Evolutionary conservation across 2,329 filamentous ascomycete species (phyloP).

Genomic region (Myriangium duriaei): DNA sequence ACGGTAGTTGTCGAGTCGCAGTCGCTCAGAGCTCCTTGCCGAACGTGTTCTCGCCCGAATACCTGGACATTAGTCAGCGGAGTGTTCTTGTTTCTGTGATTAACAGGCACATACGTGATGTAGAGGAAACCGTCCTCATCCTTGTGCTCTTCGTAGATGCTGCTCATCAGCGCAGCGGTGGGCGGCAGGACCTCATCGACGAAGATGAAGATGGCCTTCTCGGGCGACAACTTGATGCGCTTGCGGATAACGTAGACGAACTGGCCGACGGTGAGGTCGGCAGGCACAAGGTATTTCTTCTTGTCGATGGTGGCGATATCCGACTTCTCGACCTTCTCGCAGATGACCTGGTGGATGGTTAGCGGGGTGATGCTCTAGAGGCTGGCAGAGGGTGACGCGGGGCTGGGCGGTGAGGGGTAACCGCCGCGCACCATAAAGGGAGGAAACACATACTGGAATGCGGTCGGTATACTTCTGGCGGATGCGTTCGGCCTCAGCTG

Average conservation of each 20-base stretch:
- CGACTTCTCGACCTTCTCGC: constrained; percentile 98
- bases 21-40: constrained; percentile 40
- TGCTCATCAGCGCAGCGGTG: constrained; percentile 95
- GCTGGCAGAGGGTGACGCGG: too few relatives aligned
- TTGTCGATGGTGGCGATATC: constrained; percentile 99
- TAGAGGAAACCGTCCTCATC: constrained; percentile 82
- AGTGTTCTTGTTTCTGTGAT: background rate
- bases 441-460: constrained; percentile 66
- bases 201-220: constrained; percentile 99
- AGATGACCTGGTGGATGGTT: constrained; percentile 64
- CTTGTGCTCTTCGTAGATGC: constrained; percentile 99
- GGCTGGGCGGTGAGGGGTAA: constrained; percentile 8
- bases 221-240: constrained; percentile 94
- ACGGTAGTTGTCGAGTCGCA: constrained; percentile 3
- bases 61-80: constrained; percentile 36
- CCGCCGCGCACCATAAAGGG: constrained; percentile 6
- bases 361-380: constrained; percentile 4
- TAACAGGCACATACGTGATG: constrained; percentile 59
- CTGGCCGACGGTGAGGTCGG: constrained; percentile 95
- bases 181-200: constrained; percentile 96
- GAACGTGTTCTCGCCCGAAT: constrained; percentile 99
- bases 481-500: constrained; percentile 92
- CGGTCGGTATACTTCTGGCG: constrained; percentile 98
- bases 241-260: constrained; percentile 99
- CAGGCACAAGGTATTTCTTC: constrained; percentile 98